phyloP scores from a whole-genome alignment of 169 alveolate species.

The Cryptosporidium baileyi region DNA sequence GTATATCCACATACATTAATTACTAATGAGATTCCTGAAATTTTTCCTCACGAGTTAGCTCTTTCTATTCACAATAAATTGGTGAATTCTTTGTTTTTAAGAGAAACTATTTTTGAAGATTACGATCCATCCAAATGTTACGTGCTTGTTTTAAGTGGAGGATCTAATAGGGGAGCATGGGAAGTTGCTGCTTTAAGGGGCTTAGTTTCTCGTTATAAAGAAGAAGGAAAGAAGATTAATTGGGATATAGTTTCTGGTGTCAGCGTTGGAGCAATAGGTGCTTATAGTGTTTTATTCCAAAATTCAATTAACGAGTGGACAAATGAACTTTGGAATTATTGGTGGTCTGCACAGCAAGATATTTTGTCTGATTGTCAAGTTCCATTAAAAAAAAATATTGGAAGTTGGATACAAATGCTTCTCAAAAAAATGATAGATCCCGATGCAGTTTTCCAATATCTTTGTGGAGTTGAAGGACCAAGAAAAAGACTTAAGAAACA shows the following conservation, averaged over 20 bases:
- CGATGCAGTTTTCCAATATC: constrained; percentile 62
- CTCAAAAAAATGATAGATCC: constrained; percentile 65
- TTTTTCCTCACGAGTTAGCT: constrained; percentile 25
- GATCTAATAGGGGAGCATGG: constrained; percentile 71
- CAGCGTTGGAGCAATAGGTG: constrained; percentile 69
- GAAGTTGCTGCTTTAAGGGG: constrained; percentile 67
- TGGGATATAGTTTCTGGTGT: constrained; percentile 68
- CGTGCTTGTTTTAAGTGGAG: constrained; percentile 56
- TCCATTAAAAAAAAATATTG: constrained; percentile 50
- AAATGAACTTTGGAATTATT: constrained; percentile 55
- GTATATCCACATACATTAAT: constrained; percentile 63
- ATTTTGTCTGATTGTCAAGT: constrained; percentile 62
- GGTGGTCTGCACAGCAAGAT: constrained; percentile 65
- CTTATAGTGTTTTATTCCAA: constrained; percentile 22
- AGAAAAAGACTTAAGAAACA: constrained; percentile 15
- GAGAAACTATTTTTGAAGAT: constrained; percentile 12
- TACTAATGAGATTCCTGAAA: constrained; percentile 21
- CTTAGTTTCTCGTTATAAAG: constrained; percentile 28
- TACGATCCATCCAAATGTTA: constrained; percentile 41
- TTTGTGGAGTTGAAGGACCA: constrained; percentile 52
- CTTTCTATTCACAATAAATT: constrained; percentile 17
- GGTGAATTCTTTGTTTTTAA: not conserved
- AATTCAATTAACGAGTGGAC: constrained; percentile 48
- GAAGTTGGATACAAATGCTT: constrained; percentile 55
- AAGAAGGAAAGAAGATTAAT: constrained; percentile 27